A percentile compares a stretch with the other conserved stretches of the same genome.
phyloP scores from a whole-genome alignment of 2,329 filamentous ascomycete species.

The Botryotinia calthae region DNA sequence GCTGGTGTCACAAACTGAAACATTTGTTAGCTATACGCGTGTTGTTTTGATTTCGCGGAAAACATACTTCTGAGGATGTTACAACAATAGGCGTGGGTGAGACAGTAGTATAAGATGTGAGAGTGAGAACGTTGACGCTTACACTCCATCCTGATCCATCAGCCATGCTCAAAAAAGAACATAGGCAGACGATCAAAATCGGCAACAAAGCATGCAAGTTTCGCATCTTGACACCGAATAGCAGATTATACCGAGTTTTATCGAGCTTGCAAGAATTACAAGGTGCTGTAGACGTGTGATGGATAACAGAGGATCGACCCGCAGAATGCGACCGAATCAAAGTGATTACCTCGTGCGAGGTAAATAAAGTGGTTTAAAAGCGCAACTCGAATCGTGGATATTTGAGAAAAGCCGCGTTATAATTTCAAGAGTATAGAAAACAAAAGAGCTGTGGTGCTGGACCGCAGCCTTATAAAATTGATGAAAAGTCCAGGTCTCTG shows the following conservation, averaged over 20 bases:
- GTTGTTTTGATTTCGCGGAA: neutral
- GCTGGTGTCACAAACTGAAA: neutral
- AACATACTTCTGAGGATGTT: constrained; percentile 3
- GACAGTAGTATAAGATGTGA: neutral
- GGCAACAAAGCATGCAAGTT: neutral
- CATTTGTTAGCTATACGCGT: neutral
- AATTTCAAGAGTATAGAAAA: neutral
- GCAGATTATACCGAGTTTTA: neutral
- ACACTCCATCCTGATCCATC: neutral
- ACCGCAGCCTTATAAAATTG: neutral
- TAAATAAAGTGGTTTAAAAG: neutral
- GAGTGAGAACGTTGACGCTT: neutral
- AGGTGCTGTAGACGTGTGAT: neutral
- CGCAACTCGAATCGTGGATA: neutral
- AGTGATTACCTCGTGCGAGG: neutral
- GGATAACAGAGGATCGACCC: neutral
- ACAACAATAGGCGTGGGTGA: neutral
- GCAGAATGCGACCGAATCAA: neutral
- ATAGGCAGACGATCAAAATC: neutral
- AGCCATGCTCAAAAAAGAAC: neutral
- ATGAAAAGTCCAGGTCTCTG: neutral
- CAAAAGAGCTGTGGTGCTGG: neutral
- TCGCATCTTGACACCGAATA: neutral
- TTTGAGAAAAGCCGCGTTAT: neutral
- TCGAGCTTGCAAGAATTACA: neutral